These are phyloP conservation scores for Pinguiococcus pyrenoidosus DNA, from an alignment of 108 stramenopile species.

Conservation along the genomic window DNA sequence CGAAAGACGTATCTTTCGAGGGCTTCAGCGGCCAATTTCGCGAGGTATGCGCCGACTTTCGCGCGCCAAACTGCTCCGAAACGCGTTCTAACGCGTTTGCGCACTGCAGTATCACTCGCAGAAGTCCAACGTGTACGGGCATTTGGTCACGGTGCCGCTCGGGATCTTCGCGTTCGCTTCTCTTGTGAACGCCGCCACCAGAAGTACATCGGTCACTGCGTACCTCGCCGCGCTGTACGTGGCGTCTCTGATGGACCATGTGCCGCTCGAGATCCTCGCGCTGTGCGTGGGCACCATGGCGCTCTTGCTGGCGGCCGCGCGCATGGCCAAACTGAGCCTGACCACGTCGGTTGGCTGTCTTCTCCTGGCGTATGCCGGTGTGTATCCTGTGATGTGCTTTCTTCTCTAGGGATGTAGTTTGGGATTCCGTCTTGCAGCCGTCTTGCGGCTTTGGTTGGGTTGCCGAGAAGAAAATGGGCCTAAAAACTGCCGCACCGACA, in stretches of 20 bases:
- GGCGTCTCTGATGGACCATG: not conserved
- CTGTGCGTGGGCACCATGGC: not conserved
- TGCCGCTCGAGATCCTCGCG: not conserved
- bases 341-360: not conserved
- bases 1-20: too few species aligned
- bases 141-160: not conserved
- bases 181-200: not conserved
- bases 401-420: too few species aligned
- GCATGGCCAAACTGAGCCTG: not conserved
- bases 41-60: too few species aligned
- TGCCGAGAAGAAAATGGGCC: too few species aligned
- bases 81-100: too few species aligned
- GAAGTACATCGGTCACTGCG: not conserved
- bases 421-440: too few species aligned
- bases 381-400: too few species aligned
- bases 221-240: not conserved
- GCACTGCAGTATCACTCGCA: not conserved
- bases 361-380: too few species aligned
- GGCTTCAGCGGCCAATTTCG: too few species aligned
- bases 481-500: not conserved
- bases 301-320: not conserved
- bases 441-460: too few species aligned
- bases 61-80: too few species aligned
- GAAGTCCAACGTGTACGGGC: not conserved
- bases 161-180: not conserved